Evolutionary conservation across 1,284 basidiomycete genomes (phyloP).

Genomic region (Moniliophthora roreri): DNA sequence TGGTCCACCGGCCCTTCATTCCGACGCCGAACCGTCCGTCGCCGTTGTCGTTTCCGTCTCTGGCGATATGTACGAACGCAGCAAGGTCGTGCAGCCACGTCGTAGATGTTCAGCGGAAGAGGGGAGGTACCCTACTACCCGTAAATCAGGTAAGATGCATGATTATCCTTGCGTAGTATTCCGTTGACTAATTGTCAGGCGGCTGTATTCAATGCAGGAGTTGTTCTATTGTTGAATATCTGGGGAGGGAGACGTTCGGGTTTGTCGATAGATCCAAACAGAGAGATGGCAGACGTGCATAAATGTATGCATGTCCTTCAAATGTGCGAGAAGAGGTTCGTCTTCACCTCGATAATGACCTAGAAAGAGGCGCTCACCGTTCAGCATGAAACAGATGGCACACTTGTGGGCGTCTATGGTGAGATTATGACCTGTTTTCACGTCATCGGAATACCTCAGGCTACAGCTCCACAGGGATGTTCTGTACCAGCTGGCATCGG

Average conservation of each 20-base stretch:
- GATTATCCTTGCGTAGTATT: too few relatives aligned
- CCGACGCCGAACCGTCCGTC: background rate
- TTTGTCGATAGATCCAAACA: constrained; percentile 49
- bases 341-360: constrained; percentile 1
- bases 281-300: constrained; percentile 69
- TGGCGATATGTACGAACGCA: background rate
- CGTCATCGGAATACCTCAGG: background rate
- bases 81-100: background rate
- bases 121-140: too few relatives aligned
- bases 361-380: too few relatives aligned
- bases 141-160: too few relatives aligned
- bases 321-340: constrained; percentile 48
- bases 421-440: constrained; percentile 8
- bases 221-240: constrained; percentile 76
- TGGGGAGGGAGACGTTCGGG: constrained; percentile 74
- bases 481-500: constrained; percentile 64
- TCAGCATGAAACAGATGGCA: too few relatives aligned
- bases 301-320: constrained; percentile 67
- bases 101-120: background rate
- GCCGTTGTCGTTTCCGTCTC: background rate
- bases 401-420: constrained; percentile 46
- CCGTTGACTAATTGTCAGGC: too few relatives aligned
- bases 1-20: background rate
- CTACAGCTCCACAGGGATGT: constrained; percentile 49
- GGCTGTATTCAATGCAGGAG: constrained; percentile 59